Evolutionary conservation across 2,329 filamentous ascomycete species (phyloP), one percentile per base, ranked within the genome.

Genomic region (Fusarium annulatum): DNA sequence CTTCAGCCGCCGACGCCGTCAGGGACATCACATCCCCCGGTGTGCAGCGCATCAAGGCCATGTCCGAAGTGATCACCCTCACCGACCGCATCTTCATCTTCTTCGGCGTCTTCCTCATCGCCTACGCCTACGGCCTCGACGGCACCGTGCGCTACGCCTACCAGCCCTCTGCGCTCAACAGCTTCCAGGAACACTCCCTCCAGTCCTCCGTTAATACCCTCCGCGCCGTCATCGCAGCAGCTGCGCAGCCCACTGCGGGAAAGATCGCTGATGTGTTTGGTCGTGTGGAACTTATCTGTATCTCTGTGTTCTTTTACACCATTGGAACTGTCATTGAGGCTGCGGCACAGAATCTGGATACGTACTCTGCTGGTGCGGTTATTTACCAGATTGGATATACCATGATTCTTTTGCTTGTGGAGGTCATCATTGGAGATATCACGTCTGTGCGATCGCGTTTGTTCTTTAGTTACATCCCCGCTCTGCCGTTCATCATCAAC

Each of bases 191-290:
- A 15, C 89, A 92, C 77, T 90, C 88, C 34, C 82, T 90, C 16
- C 81, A 90, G 3, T 84, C 89, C 1, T 89, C 89, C 3, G 84
- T 92, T 71, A 88, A 87, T 76, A 88, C 90, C 11, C 80, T 91
- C 10, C 85, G 88, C 9, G 83, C 85, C 28, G 89, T 92, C 59
- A 89, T 91, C 72, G 89, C 88, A 14, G 89, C 89, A 55, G 89
- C 89, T 19, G 88, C 88, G 9, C 82, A 89, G 83, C 89, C 84
- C 61, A 88, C 89, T 1, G 84, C 88, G 1, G 89, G 86, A 41
- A 91, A 90, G 77, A 87, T 91, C 72, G 88, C 89, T 38, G 90
- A 89, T 77, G 88, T 91, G 11, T 91, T 92, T 74, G 90, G 90
- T 38, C 86, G 90, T 77, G 83, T 89, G 21, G 90, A 92, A 73